Evolutionary conservation across 371 early-diverging fungal species (phyloP), one percentile per base, ranked within the genome.

Genomic region (Apophysomyces trapeziformis): DNA sequence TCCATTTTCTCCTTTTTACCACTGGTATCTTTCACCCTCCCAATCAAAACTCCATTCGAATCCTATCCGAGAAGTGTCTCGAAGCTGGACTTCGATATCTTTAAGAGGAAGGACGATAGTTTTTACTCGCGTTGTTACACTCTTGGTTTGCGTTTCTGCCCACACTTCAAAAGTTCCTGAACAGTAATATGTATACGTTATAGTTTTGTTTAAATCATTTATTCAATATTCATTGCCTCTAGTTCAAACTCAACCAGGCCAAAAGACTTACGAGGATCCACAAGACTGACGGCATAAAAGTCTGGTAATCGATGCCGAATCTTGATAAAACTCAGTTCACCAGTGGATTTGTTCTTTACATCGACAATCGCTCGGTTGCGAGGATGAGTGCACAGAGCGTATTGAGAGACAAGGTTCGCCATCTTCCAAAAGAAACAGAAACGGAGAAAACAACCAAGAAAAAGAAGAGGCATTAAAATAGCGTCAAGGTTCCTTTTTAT

Each of bases 11-110:
- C 21, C 39, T 32, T n/a, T 38, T 39, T 75, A 82, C 82, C 82
- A 82, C 64, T 63, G 69, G 43, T 74, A 75, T 57, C 68, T 71
- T 35, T 82, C 70, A 35, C 68, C 70, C 68, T 79, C 74, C 82
- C 82, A 82, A 56, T 72, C 68, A 74, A 82, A 82, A 12, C 44
- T 62, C 82, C 82, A 82, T 67, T 82, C 82, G 58, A 82, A 78
- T 5, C 79, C 74, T 38, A 82, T 61, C 9, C 66, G 64, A 47
- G 77, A 68, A 3, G 79, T 68, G 9, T 77, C 79, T 5, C 68
- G 63, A 2, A 79, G 58, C 9, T 71, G 64, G 16, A 75, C 68
- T 7, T 63, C 68, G 18, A 64, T 43, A 11, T 65, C 56, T 32
- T 72, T 66, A 37, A 70, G 64, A 21, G 76, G 75, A 18, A 82